A percentile compares a stretch with the other conserved stretches of the same genome.
These are phyloP conservation scores for Lactarius evosmus DNA, from an alignment of 768 basidiomycete genomes.

Conservation along the genomic window DNA sequence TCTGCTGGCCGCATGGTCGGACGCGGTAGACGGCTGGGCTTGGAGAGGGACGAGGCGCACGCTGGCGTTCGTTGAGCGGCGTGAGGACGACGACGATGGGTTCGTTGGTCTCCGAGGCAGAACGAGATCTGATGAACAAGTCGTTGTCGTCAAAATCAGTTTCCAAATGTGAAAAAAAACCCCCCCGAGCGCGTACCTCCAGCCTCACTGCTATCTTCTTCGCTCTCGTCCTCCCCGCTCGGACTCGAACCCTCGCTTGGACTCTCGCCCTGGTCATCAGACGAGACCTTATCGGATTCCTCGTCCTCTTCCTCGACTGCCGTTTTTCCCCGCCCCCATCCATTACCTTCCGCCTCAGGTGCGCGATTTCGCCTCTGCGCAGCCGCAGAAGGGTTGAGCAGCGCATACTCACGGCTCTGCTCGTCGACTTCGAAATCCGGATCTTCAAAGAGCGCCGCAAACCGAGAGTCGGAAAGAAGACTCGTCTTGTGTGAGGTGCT, in stretches of 20 bases:
- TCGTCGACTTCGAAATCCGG: constrained; percentile 92
- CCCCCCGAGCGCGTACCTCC: constrained; percentile 35
- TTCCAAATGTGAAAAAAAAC: neutral
- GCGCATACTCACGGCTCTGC: constrained; percentile 78
- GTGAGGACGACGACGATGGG: constrained; percentile 3
- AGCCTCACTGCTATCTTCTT: constrained; percentile 47
- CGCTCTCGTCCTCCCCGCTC: constrained; percentile 3
- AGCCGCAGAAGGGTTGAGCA: constrained; percentile 87
- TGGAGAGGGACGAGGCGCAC: constrained; percentile 68
- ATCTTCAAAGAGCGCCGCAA: constrained; percentile 86
- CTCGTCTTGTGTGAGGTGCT: constrained; percentile 39
- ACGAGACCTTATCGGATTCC: constrained; percentile 68
- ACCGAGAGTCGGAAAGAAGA: constrained; percentile 82
- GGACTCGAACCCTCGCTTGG: constrained; percentile 23
- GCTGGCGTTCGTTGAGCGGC: constrained; percentile 45
- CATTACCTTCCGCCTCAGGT: constrained; percentile 19
- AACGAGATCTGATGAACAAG: neutral
- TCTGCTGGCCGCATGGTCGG: constrained; percentile 40
- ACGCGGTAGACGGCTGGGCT: constrained; percentile 37
- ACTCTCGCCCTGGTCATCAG: constrained; percentile 36
- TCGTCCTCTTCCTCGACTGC: constrained; percentile 56
- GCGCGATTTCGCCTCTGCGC: constrained; percentile 42
- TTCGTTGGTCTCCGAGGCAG: neutral
- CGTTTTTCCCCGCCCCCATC: constrained; percentile 29
- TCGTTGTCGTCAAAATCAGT: neutral